Conservation (phyloP, 202 grass and related monocot genomes). For the Bolboschoenoplectus hybrid region DNA sequence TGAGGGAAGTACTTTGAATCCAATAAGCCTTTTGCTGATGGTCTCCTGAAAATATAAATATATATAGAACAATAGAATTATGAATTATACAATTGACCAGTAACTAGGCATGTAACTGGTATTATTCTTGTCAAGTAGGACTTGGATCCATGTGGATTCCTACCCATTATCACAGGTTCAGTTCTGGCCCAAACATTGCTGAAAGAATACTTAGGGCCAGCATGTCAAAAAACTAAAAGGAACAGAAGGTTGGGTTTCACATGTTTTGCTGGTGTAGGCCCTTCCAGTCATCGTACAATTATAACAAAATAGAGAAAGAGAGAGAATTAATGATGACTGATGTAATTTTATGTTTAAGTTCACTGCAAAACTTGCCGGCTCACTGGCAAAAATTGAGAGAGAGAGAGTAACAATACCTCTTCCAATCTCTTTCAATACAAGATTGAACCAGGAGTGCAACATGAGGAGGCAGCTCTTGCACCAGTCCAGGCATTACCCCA, state of each 20-base stretch:
- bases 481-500: conserved; percentile 57
- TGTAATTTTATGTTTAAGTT: conserved; percentile 10
- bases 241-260: conserved; percentile 5
- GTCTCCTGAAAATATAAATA: conserved; percentile 60
- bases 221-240: neutral
- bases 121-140: conserved; percentile 1
- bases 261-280: neutral
- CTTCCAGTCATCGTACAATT: neutral
- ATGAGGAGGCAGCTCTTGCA: conserved; percentile 82
- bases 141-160: neutral
- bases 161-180: conserved; percentile 2
- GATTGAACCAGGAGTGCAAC: conserved; percentile 79
- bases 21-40: conserved; percentile 75
- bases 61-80: conserved; percentile 13
- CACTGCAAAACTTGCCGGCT: neutral
- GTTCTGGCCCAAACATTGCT: neutral
- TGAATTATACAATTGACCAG: neutral
- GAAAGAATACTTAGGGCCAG: neutral
- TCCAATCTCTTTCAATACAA: conserved; percentile 82
- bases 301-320: neutral
- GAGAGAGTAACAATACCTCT: conserved; percentile 53
- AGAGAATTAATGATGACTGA: neutral
- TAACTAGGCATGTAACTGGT: neutral
- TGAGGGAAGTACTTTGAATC: conserved; percentile 87
- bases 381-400: neutral